Evolutionary conservation across 768 basidiomycete species (phyloP), one percentile per base, ranked within the genome.

Genomic region (Termitomyces sp.): DNA sequence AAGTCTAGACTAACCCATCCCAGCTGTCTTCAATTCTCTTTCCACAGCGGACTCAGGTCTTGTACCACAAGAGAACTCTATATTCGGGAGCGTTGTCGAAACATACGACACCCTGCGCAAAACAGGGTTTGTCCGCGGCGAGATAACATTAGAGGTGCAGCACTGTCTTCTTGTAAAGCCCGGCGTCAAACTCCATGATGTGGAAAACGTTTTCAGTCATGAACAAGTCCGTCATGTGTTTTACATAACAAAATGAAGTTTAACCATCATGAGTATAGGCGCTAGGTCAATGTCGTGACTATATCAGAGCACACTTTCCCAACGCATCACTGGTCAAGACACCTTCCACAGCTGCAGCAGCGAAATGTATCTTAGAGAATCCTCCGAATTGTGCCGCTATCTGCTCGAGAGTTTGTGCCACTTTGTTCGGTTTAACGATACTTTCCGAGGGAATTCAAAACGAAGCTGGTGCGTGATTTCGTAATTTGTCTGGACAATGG

Each of bases 21-120:
- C 65, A 92, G 90, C 80, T 57, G 83, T 86, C 23, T 84, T 87
- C 58, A 66, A 75, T 44, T 68, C 78, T 17, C 68, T 91, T 41
- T 55, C 71, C 11, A 66, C 66, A 6, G 64, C 71, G 14, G 69
- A 78, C 26, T 74, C 82, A 48, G 89, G 80, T 26, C 75, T 92
- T n/a, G 74, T 91, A 30, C 90, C 90, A 21, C 86, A 89, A 67
- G 90, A 93, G 69, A 93, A 93, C 62, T 83, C 83, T 15, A 86
- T 82, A 37, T 86, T 84, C 61, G 90, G 90, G 11, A 75, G 72
- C 17, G 90, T 93, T 7, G 70, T 82, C 21, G 90, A 93, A 68
- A 87, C 88, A 1, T 91, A 88, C 64, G 85, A 90, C 63, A 59
- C 72, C 35, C 70, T 91, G 47, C 83, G 85, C 26, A 63, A 70